Conservation (phyloP, 345 rosid genomes). For the Ailanthus altissimus region DNA sequence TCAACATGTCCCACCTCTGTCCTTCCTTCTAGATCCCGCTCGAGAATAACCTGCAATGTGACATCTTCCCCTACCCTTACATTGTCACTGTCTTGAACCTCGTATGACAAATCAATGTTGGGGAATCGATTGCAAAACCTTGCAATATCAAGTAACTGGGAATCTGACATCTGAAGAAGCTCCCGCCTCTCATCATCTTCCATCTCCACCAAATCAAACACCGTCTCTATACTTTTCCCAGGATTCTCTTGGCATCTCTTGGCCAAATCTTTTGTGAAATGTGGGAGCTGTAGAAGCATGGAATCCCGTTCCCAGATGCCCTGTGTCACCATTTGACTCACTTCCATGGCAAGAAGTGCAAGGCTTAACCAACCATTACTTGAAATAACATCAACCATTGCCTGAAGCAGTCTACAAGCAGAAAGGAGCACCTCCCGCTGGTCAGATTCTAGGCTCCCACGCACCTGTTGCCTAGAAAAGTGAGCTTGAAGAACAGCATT, state of each 20-base stretch:
- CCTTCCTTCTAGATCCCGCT: constrained; percentile 78
- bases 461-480: constrained; percentile 80
- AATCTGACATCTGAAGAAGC: constrained; percentile 70
- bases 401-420: constrained; percentile 79
- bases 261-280: constrained; percentile 79
- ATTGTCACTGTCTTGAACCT: constrained; percentile 55
- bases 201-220: constrained; percentile 90
- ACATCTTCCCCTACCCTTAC: constrained; percentile 62
- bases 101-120: constrained; percentile 71
- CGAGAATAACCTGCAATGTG: constrained; percentile 66
- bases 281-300: constrained; percentile 91
- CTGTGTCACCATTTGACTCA: constrained; percentile 95
- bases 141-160: constrained; percentile 72
- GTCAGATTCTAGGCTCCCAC: constrained; percentile 72
- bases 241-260: constrained; percentile 83
- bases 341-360: constrained; percentile 89
- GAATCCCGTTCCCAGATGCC: constrained; percentile 98
- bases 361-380: constrained; percentile 91
- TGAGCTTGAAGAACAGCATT: constrained; percentile 91
- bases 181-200: constrained; percentile 80
- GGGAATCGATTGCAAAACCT: constrained; percentile 88
- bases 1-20: constrained; percentile 80
- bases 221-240: constrained; percentile 68
- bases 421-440: constrained; percentile 81
- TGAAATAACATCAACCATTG: constrained; percentile 87